Conservation (phyloP, 116 monocot species). For the Zostera marina region DNA sequence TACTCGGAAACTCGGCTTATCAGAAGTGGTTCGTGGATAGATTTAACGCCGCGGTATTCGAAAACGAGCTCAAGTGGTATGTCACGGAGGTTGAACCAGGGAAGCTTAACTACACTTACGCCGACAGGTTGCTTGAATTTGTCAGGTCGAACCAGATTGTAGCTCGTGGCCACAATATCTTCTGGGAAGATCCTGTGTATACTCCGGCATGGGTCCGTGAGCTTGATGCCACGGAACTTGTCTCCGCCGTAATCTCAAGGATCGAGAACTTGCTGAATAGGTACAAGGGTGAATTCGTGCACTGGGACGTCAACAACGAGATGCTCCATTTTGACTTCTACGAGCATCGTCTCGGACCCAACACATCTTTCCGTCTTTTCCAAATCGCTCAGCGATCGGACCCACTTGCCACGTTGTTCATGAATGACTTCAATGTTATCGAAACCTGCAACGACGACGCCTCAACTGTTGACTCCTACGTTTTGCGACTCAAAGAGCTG, state of each 20-base stretch:
- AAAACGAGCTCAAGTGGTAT: constrained; percentile 98
- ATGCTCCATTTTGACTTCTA: constrained; percentile 97
- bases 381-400: constrained; percentile 35
- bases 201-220: constrained; percentile 72
- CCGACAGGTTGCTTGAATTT: constrained; percentile 65
- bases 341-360: constrained; percentile 51
- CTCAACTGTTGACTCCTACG: constrained; percentile 60
- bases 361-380: constrained; percentile 57
- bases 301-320: constrained; percentile 98
- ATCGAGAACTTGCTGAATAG: constrained; percentile 47
- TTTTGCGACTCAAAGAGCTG: constrained; percentile 36
- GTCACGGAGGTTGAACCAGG: constrained; percentile 63
- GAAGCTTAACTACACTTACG: constrained; percentile 51
- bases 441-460: constrained; percentile 73
- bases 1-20: constrained; percentile 55
- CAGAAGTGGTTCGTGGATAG: constrained; percentile 78
- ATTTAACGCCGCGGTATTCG: constrained; percentile 91
- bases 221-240: constrained; percentile 41
- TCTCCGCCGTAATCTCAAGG: constrained; percentile 40
- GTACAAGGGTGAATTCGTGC: constrained; percentile 80
- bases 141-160: constrained; percentile 42
- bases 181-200: constrained; percentile 86
- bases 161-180: constrained; percentile 86
- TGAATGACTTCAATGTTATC: constrained; percentile 91
- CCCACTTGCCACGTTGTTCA: constrained; percentile 76